Base-by-base conservation (phyloP, 2,329 filamentous ascomycete species). In the Paramyrothecium sp. region DNA sequence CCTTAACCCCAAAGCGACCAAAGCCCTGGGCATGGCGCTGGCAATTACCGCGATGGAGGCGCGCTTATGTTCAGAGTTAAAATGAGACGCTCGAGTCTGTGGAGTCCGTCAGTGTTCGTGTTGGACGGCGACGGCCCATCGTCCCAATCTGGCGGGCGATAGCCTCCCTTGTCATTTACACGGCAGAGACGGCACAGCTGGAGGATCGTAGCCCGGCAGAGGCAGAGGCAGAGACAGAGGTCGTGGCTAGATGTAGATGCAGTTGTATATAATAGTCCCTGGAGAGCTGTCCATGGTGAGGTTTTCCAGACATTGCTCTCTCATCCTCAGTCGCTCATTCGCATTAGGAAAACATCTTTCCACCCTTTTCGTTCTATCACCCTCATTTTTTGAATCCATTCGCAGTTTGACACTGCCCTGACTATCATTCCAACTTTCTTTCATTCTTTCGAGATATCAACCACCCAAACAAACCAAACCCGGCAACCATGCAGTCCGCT, bases 401-500 rank as follows among this genome's bases (percentile, higher is more conserved):
- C 38, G 38, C 38, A 19, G 38, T 44, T 44, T 44, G 38, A 44
- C n/a, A 44, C 38, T 44, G 38, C 38, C 33, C 16, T 44, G 5
- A 17, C 13, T 5, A 17, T 44, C 38, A 17, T 44, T 44, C 13
- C 13, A 7, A 44, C 26, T 30, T 30, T 30, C 26, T 30, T 30
- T 5, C 26, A 10, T 10, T 30, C 26, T 10, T 10, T 30, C 10
- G 26, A 30, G 26, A 30, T n/a, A n/a, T 10, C 26, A 30, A 30
- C 26, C 26, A 10, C 26, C 26, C 26, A 30, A 30, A 30, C n/a
- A n/a, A n/a, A n/a, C n/a, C n/a, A n/a, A n/a, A n/a, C n/a, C n/a
- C n/a, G n/a, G 33, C 33, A 38, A 54, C 33, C 41, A 56, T 63
- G 61, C 34, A 57, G 30, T 63, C 60, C 19, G 57, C 61, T 33